Base-by-base conservation (phyloP, 2,329 filamentous ascomycete species). In the Coniochaeta sp. region DNA sequence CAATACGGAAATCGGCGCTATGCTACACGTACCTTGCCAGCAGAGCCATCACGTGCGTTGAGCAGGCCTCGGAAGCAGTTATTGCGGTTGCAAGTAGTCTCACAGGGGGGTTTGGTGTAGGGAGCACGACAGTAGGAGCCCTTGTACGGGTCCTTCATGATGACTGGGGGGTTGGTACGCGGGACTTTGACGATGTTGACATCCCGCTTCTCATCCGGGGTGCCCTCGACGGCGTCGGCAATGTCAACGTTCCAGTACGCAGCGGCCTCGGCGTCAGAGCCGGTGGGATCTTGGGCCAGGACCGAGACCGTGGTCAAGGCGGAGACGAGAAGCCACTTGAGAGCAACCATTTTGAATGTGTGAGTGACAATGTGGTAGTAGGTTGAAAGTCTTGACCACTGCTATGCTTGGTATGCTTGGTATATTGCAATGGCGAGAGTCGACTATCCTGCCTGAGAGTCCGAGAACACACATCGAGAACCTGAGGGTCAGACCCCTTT, bases 21-120 rank as follows among this genome's bases (percentile, higher is more conserved):
- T 40, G 38, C 3, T 19, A 52, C 58, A 17, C n/a, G n/a, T 56
- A 59, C 60, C 58, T 59, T 59, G 58, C 58, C 58, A 22, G 52
- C 36, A 16, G 44, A 59, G 24, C 47, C 55, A 30, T 58, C 50
- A 12, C 55, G 58, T 34, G 58, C 36, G 58, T 58, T 62, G 19
- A 62, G 50, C 30, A 62, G 57, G 24, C 54, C 36, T 55, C 60
- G 58, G 57, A 59, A 62, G 58, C 60, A 62, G 47, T 58, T 60
- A 58, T 62, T 62, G 58, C 60, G 55, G 55, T 62, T 55, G 60
- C 60, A 62, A 34, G 30, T 58, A 28, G 38, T 52, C 47, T 38
- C 32, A 32, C 42, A 58, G 17, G 60, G 60, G 12, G 59, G 58
- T 8, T 56, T 19, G 28, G 56, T 47, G 47, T 57, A 54, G 5